Evolutionary conservation across 1,284 basidiomycete genomes (phyloP), one percentile per base, ranked within the genome.

Genomic region (Fomitopsis palustris): DNA sequence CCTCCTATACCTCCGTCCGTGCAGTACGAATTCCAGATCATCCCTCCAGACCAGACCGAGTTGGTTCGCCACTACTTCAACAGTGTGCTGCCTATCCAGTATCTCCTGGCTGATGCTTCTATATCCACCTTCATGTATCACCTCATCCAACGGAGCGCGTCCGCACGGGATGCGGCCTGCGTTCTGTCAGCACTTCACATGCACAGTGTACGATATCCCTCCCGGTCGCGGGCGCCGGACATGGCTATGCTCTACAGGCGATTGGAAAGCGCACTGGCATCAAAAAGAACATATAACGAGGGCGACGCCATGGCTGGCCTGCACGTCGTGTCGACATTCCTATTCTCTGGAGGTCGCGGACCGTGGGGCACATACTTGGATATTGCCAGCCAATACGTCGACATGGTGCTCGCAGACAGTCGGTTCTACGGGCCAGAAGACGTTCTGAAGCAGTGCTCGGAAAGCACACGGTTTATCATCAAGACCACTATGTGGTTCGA

Each of bases 401-500:
- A 75, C 53, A 65, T 61, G 25, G 64, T 86, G 27, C 77, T 92
- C 56, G 65, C 67, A 31, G 67, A 73, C 63, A 66, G 63, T 23
- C 61, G 59, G 17, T 72, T 64, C 65, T 70, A 68, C 45, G 76
- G 77, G 35, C 76, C 81, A 19, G 72, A 76, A 62, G 77, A 78
- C 55, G 79, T 79, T 8, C 77, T 89, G n/a, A 60, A 75, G 33
- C 61, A 60, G 10, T 84, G 82, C 64, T 65, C 67, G 21, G 76
- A 79, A 63, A 78, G 75, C 70, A 79, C 75, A 69, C 81, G 75
- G 37, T 92, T 91, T 71, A 85, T 93, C 65, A 81, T 92, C 72
- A 89, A 89, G 70, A 88, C 89, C 25, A 84, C 89, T 41, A 86
- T 93, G 61, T 93, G 91, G 91, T 92, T 91, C 67, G 91, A 93